Percentiles rank a stretch among this genome's conserved stretches.
phyloP scores from a whole-genome alignment of 176 grass and related monocot species.

The Tillandsia leiboldiana region DNA sequence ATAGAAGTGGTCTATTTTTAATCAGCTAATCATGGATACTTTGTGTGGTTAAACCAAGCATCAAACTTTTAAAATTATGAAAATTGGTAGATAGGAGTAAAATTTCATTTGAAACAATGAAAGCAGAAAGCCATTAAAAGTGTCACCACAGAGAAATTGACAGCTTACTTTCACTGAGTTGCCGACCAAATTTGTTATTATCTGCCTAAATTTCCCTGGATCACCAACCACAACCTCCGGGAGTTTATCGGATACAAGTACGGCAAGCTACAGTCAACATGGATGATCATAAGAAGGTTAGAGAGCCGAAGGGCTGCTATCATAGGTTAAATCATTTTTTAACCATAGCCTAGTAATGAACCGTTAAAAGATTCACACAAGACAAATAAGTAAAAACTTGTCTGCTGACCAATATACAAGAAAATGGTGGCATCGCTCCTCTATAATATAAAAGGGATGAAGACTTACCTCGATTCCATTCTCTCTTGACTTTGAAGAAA shows the following conservation, averaged over 20 bases:
- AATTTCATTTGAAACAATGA: neutral
- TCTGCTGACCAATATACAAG: neutral
- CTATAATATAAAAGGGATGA: neutral
- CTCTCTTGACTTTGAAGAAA: conserved; percentile 87
- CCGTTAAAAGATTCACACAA: too few species aligned
- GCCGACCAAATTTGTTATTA: conserved; percentile 92
- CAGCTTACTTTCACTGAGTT: conserved; percentile 88
- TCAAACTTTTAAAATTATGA: too few species aligned
- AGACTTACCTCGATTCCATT: conserved; percentile 81
- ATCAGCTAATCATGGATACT: neutral
- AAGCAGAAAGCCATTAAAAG: conserved; percentile 9
- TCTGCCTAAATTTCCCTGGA: conserved; percentile 83
- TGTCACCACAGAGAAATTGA: conserved; percentile 10
- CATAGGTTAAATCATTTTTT: too few species aligned
- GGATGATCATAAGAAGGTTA: conserved; percentile 19
- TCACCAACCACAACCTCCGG: conserved; percentile 76
- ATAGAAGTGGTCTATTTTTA: neutral
- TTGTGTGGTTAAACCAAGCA: too few species aligned
- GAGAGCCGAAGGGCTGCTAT: neutral
- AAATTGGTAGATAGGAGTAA: neutral
- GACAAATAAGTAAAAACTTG: neutral
- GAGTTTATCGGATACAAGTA: conserved; percentile 77
- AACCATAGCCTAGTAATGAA: too few species aligned
- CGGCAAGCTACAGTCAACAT: conserved; percentile 56
- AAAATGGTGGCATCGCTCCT: neutral